phyloP scores from a whole-genome alignment of 1,139 yeast genomes.

The Wickerhamiella pararugosa region DNA sequence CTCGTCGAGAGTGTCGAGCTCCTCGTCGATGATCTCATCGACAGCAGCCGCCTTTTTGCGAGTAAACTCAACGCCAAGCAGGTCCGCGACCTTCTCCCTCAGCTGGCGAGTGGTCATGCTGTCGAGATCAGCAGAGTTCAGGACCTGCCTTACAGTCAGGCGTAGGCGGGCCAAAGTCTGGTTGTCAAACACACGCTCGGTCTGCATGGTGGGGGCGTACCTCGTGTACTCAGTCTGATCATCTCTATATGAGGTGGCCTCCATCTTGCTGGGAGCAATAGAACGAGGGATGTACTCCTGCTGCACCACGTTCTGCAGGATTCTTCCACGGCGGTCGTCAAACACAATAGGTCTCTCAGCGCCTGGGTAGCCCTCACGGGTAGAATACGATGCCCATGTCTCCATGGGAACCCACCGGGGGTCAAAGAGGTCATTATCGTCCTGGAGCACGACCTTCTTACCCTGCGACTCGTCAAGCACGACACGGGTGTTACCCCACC shows the following conservation, averaged over 20 bases:
- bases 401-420: constrained; percentile 23
- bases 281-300: constrained; percentile 3
- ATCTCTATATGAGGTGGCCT: background rate
- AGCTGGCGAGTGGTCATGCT: constrained; percentile 26
- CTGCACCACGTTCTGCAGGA: constrained; percentile 19
- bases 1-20: constrained; percentile 18
- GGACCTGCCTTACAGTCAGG: constrained; percentile 20
- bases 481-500: constrained; percentile 31
- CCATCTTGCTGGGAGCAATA: background rate
- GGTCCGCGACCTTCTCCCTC: constrained; percentile 25
- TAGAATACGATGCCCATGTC: constrained; percentile 25
- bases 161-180: constrained; percentile 17
- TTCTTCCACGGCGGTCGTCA: constrained; percentile 20
- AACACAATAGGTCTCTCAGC: constrained; percentile 24
- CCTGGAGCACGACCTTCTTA: constrained; percentile 23
- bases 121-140: constrained; percentile 24
- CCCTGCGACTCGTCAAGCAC: constrained; percentile 29
- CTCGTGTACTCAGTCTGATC: constrained; percentile 1
- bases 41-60: constrained; percentile 21
- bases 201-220: background rate
- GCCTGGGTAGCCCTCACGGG: constrained; percentile 24
- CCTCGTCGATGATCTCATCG: constrained; percentile 25
- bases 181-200: constrained; percentile 13
- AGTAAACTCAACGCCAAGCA: constrained; percentile 23
- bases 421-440: constrained; percentile 21